phyloP scores from a whole-genome alignment of 805 yeast genomes.

The Saccharomyces jurei region DNA sequence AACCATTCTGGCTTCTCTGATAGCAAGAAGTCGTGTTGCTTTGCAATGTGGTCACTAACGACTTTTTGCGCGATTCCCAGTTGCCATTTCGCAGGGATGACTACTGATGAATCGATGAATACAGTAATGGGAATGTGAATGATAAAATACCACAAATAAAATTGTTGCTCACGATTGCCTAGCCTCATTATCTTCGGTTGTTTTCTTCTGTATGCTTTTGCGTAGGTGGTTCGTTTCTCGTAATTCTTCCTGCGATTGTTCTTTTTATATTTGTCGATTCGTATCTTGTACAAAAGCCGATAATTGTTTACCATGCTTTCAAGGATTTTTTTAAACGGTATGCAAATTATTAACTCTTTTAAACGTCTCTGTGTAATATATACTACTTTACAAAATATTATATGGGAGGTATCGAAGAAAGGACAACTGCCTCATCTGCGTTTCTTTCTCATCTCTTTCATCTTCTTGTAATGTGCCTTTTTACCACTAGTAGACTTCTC shows the following conservation, averaged over 20 bases:
- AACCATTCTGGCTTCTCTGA: conserved; percentile 63
- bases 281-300: not conserved
- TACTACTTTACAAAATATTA: not conserved
- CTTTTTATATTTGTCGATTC: not conserved
- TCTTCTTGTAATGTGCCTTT: conserved; percentile 55
- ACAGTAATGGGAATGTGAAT: conserved; percentile 71
- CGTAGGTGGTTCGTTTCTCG: not conserved
- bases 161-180: conserved; percentile 7
- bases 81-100: conserved; percentile 45
- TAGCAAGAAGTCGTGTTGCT: conserved; percentile 68
- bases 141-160: conserved; percentile 45
- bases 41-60: conserved; percentile 49
- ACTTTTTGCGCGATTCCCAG: conserved; percentile 39
- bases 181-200: not conserved
- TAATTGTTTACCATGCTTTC: not conserved
- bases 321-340: not conserved
- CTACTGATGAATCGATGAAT: conserved; percentile 65
- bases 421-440: conserved; percentile 23
- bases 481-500: conserved; percentile 53
- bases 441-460: conserved; percentile 47
- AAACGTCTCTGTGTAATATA: not conserved
- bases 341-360: not conserved
- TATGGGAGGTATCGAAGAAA: not conserved
- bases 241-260: not conserved
- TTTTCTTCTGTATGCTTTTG: not conserved